These are phyloP conservation scores for Clarireedia paspali DNA, from an alignment of 2,329 filamentous ascomycete species.

Conservation along the genomic window DNA sequence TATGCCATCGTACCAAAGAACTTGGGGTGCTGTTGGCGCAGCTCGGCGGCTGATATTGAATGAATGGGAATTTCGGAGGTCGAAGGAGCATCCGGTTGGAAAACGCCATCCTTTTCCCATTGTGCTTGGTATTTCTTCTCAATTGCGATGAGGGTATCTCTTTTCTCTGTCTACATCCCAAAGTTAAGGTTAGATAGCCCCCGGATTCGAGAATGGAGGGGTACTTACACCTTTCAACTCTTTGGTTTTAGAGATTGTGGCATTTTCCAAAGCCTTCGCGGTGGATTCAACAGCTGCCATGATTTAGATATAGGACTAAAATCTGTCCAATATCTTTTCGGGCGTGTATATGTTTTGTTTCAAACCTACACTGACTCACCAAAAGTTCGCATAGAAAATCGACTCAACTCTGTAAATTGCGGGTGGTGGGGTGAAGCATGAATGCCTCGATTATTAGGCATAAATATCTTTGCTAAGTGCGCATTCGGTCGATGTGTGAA, in stretches of 20 bases:
- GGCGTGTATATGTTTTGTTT: neutral
- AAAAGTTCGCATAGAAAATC: conserved; percentile 7
- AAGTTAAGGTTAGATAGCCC: conserved; percentile 17
- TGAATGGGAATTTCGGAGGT: conserved; percentile 68
- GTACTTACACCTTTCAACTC: conserved; percentile 49
- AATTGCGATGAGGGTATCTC: conserved; percentile 70
- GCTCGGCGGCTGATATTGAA: conserved; percentile 63
- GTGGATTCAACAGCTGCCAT: conserved; percentile 36
- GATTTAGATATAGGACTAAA: conserved; percentile 20
- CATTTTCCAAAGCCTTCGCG: conserved; percentile 41
- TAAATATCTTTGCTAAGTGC: neutral
- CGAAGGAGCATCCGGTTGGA: conserved; percentile 79
- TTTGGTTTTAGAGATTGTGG: conserved; percentile 51
- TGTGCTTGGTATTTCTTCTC: conserved; percentile 90
- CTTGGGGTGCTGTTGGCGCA: conserved; percentile 78
- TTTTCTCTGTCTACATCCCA: conserved; percentile 66
- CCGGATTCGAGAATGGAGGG: conserved; percentile 13
- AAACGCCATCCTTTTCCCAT: conserved; percentile 72
- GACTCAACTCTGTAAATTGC: conserved; percentile 7
- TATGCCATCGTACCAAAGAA: conserved; percentile 79
- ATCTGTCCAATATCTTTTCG: conserved; percentile 6
- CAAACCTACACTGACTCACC: conserved; percentile 14
- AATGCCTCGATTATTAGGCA: conserved; percentile 6
- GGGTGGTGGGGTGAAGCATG: conserved; percentile 9
- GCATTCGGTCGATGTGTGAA: too few relatives aligned